Evolutionary conservation across 768 basidiomycete species (phyloP), one percentile per base, ranked within the genome.

Genomic region (Holtermanniella nyarrowii): DNA sequence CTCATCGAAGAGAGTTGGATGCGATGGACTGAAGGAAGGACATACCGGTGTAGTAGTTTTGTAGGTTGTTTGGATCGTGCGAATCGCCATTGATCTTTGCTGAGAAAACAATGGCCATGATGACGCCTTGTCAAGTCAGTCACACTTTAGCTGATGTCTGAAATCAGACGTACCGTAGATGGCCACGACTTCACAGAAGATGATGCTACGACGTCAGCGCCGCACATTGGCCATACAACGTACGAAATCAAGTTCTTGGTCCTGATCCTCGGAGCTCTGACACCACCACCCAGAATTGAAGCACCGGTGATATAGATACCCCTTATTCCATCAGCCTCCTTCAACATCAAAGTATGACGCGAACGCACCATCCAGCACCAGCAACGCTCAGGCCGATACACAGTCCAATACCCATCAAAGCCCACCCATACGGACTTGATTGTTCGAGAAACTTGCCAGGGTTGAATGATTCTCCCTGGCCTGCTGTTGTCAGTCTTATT

Each of bases 101-200:
- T 3, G 88, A 88, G 74, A 89, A 99, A 41, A 99, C 88, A 59
- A 97, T 99, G 23, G 89, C 87, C 63, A 91, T 91, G 62, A 95
- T 95, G 53, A 73, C 71, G 52, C 72, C 69, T 70, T 26, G 11
- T 5, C 5, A 41, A 44, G 24, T 37, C 3, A 24, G 43, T 86
- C 88, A 44, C 3, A 3, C n/a, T n/a, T 55, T 27, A 20, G 5
- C 0, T 47, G 26, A 14, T 26, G 52, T 45, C 37, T 26, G 20
- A 18, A 1, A 16, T 7, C 16, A 14, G 7, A 53, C 69, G 21
- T 37, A 73, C 72, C 95, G 74, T 97, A 97, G 66, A 99, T 97
- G 53, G 93, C 95, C 24, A 99, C 91, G 66, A 96, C 95, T 76
- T 97, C 93, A 72, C 93, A 96, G 78, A 97, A 96, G 66, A 99